A percentile compares a stretch with the other conserved stretches of the same genome.
Evolutionary conservation across 805 yeast genomes (phyloP).

Genomic region (Dipodascus albidus): DNA sequence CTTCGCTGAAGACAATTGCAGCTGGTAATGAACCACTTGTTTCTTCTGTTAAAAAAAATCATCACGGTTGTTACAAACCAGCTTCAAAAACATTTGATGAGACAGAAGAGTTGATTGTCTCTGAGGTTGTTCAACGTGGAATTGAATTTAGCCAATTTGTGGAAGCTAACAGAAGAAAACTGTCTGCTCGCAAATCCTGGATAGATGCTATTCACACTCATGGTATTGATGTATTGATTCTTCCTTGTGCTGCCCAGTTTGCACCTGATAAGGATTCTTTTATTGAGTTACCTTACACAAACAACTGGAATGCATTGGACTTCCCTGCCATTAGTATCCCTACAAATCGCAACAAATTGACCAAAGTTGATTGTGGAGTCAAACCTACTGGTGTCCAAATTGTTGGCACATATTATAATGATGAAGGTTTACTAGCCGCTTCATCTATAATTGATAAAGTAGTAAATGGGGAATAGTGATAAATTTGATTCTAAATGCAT

Average conservation of each 20-base stretch:
- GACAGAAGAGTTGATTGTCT: neutral
- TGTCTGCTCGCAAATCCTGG: neutral
- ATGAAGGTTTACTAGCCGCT: neutral
- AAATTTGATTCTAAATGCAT: neutral
- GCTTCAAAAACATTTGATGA: neutral
- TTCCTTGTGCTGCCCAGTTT: conserved; percentile 3
- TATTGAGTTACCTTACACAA: neutral
- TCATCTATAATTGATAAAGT: neutral
- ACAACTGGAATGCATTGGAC: conserved; percentile 10
- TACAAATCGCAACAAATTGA: neutral
- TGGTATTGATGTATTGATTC: neutral
- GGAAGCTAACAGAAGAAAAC: neutral
- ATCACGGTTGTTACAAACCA: neutral
- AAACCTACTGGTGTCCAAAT: neutral
- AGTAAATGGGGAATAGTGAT: neutral
- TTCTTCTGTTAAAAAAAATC: neutral
- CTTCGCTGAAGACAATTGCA: neutral
- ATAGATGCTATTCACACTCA: neutral
- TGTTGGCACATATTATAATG: neutral
- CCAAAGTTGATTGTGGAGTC: neutral
- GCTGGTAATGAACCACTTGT: conserved; percentile 1
- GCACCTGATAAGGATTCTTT: neutral
- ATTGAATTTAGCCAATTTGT: neutral
- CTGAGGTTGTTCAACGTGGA: neutral
- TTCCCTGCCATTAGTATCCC: conserved; percentile 9